Percentiles rank a stretch among this genome's conserved stretches.
These are phyloP conservation scores for Fusarium globosum DNA, from an alignment of 2,329 filamentous ascomycete genomes.

Conservation along the genomic window DNA sequence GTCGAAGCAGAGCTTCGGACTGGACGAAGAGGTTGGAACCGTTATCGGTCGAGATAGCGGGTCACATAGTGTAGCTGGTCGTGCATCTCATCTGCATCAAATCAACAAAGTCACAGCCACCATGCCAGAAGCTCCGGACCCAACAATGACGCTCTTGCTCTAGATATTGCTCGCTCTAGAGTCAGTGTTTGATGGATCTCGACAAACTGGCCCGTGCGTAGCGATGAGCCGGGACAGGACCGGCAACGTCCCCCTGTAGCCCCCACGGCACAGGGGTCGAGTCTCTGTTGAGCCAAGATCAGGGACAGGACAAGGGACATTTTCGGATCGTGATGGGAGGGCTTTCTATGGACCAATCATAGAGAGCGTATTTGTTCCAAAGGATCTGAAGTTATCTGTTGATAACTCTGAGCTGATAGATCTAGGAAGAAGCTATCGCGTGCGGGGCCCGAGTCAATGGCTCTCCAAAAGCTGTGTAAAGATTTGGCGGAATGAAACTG, in stretches of 20 bases:
- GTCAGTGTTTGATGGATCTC: slow-evolving; percentile 24
- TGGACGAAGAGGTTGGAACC: neutral
- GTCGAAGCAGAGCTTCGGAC: slow-evolving; percentile 8
- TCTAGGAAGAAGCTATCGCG: slow-evolving; percentile 12
- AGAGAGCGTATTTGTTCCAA: slow-evolving; percentile 29
- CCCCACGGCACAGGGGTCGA: slow-evolving; percentile 36
- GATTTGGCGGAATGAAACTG: neutral
- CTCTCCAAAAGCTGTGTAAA: neutral
- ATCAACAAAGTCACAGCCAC: slow-evolving; percentile 16
- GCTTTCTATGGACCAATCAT: slow-evolving; percentile 37
- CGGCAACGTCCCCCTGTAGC: slow-evolving; percentile 32
- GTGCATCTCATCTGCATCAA: neutral
- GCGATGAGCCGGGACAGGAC: slow-evolving; percentile 30
- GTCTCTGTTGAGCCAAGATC: slow-evolving; percentile 37
- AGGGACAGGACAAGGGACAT: slow-evolving; percentile 33
- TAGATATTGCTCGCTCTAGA: slow-evolving; percentile 9
- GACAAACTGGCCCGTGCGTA: slow-evolving; percentile 41
- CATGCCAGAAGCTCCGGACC: slow-evolving; percentile 17
- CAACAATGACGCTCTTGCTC: slow-evolving; percentile 38
- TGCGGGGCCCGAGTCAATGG: slow-evolving; percentile 6
- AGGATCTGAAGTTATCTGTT: slow-evolving; percentile 24
- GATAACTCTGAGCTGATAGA: slow-evolving; percentile 25
- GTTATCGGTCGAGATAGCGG: neutral
- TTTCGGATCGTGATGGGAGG: slow-evolving; percentile 25
- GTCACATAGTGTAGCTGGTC: neutral